Evolutionary conservation across 306 rosid species (phyloP).

Genomic region (Cucurbita maxima): DNA sequence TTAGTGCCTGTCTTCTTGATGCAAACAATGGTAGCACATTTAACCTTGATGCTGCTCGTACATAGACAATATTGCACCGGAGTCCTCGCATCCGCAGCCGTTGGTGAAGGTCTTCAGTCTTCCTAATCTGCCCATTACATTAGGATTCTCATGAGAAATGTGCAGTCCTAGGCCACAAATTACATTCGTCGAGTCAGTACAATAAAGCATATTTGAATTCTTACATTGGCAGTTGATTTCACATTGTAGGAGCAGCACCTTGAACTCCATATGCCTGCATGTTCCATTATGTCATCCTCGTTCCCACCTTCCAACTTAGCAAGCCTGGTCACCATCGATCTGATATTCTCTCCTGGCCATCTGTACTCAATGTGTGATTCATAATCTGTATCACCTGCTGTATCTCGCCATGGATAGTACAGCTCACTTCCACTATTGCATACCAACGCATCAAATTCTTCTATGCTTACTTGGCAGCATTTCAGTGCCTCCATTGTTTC

Average conservation of each 20-base stretch:
- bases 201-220: neutral
- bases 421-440: constrained; percentile 73
- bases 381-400: constrained; percentile 48
- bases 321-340: constrained; percentile 46
- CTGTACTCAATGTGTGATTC: constrained; percentile 50
- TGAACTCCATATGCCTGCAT: constrained; percentile 27
- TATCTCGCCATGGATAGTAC: constrained; percentile 64
- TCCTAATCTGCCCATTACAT: constrained; percentile 26
- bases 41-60: constrained; percentile 44
- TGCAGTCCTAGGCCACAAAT: neutral
- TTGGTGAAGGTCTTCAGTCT: constrained; percentile 42
- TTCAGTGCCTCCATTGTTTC: constrained; percentile 45
- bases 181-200: neutral
- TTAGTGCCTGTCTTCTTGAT: constrained; percentile 62
- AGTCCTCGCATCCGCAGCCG: constrained; percentile 70
- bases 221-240: constrained; percentile 11
- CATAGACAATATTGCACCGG: constrained; percentile 59
- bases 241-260: constrained; percentile 50
- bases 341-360: constrained; percentile 70
- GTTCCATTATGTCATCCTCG: constrained; percentile 36
- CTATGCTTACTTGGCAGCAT: constrained; percentile 30
- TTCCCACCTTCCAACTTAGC: constrained; percentile 36
- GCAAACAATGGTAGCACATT: constrained; percentile 58
- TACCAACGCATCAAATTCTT: constrained; percentile 57
- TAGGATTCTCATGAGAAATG: constrained; percentile 2